phyloP scores from a whole-genome alignment of 2,329 filamentous ascomycete genomes.

The Trichophaea hybrida region DNA sequence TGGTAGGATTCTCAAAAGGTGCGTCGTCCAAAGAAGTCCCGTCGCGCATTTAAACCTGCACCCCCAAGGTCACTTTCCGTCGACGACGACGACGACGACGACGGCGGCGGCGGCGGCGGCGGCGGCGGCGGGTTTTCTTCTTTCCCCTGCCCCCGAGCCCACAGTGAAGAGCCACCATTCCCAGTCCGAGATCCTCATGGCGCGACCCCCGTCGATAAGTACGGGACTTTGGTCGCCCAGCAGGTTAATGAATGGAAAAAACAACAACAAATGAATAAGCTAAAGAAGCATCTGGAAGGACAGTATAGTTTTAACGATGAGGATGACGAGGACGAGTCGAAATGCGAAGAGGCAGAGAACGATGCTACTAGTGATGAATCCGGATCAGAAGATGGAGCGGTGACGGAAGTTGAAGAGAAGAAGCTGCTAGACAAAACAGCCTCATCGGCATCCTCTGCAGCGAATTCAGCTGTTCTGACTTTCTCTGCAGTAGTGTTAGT shows the following conservation, averaged over 20 bases:
- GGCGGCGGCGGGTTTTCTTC: too few species aligned
- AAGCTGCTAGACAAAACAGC: neutral
- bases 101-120: too few species aligned
- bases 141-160: neutral
- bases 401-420: neutral
- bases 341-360: neutral
- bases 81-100: too few species aligned
- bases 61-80: too few species aligned
- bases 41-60: too few species aligned
- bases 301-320: neutral
- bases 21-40: too few species aligned
- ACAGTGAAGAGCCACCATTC: neutral
- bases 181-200: slow-evolving; percentile 13
- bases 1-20: too few species aligned
- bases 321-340: slow-evolving; percentile 3
- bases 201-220: slow-evolving; percentile 12
- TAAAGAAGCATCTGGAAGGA: neutral
- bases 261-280: slow-evolving; percentile 1
- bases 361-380: neutral
- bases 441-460: neutral
- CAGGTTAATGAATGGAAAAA: slow-evolving; percentile 13
- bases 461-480: neutral
- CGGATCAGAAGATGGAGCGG: neutral
- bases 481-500: neutral
- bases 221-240: slow-evolving; percentile 19